Conservation (phyloP, 2,329 filamentous ascomycete species). For the Aspergillus japonicus region DNA sequence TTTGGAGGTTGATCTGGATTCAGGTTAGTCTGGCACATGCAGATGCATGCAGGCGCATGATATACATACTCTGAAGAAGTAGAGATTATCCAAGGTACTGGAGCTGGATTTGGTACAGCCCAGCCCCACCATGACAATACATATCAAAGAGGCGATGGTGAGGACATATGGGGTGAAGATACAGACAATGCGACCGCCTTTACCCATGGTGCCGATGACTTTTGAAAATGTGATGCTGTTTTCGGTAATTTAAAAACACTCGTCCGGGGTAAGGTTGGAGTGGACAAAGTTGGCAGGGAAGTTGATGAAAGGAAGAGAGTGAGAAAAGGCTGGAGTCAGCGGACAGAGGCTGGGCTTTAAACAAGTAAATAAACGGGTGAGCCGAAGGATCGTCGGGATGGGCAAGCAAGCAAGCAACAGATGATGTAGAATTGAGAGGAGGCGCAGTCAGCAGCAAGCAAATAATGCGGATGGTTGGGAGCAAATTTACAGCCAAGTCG, state of each 20-base stretch:
- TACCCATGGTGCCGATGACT: constrained; percentile 55
- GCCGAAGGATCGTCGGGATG: constrained; percentile 8
- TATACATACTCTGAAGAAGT: constrained; percentile 53
- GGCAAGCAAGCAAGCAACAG: constrained; percentile 12
- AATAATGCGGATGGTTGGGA: neutral
- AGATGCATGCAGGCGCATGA: neutral
- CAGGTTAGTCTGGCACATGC: constrained; percentile 11
- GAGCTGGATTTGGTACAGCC: constrained; percentile 55
- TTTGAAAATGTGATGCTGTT: neutral
- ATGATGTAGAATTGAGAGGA: constrained; percentile 9
- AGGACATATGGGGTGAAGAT: constrained; percentile 83
- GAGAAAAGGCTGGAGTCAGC: constrained; percentile 3
- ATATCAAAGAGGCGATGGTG: constrained; percentile 73
- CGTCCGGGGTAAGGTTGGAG: neutral
- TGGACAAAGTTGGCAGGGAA: neutral
- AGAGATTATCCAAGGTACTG: constrained; percentile 50
- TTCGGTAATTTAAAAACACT: neutral
- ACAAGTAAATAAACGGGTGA: neutral
- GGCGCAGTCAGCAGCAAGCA: constrained; percentile 1
- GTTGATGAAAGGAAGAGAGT: constrained; percentile 6
- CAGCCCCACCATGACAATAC: constrained; percentile 58
- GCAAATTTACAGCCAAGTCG: neutral
- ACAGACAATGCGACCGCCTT: constrained; percentile 76
- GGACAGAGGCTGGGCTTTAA: constrained; percentile 11
- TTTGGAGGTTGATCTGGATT: constrained; percentile 56